These are phyloP conservation scores for Penicillium sclerotiorum DNA, from an alignment of 2,329 filamentous ascomycete genomes.

Conservation along the genomic window DNA sequence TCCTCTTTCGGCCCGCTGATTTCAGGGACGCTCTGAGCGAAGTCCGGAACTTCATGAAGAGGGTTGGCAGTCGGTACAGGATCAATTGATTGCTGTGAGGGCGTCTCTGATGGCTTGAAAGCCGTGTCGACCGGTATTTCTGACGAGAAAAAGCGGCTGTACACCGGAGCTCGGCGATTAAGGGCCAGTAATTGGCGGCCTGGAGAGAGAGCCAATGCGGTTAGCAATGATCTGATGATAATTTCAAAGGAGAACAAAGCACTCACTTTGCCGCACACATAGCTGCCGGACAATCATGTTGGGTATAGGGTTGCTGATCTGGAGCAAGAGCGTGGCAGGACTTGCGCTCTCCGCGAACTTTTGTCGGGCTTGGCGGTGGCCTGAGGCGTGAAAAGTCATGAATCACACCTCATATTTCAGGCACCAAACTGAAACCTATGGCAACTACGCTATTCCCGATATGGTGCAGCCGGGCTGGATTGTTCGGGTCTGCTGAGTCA, in stretches of 20 bases:
- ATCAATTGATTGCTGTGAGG: constrained; percentile 11
- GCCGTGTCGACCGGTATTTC: constrained; percentile 30
- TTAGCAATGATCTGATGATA: not conserved
- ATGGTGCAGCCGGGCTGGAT: not conserved
- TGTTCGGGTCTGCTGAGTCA: too few species aligned
- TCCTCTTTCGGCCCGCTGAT: too few species aligned
- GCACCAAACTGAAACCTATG: not conserved
- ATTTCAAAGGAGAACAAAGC: not conserved
- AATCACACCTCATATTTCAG: not conserved
- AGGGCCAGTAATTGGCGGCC: constrained; percentile 42
- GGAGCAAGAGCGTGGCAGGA: constrained; percentile 15
- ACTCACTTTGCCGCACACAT: constrained; percentile 45
- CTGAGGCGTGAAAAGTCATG: constrained; percentile 22
- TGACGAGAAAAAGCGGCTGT: constrained; percentile 39
- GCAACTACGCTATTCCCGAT: constrained; percentile 4
- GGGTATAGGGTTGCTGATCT: constrained; percentile 22
- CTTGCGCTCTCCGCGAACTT: constrained; percentile 37
- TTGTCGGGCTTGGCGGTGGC: constrained; percentile 39
- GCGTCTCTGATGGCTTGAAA: constrained; percentile 24
- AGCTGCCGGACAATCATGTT: constrained; percentile 47
- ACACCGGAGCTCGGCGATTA: constrained; percentile 34
- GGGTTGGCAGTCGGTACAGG: not conserved
- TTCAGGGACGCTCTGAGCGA: not conserved
- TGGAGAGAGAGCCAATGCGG: constrained; percentile 24
- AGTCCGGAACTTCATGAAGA: constrained; percentile 8